Evolutionary conservation across 2,329 filamentous ascomycete genomes (phyloP).

Genomic region (Apiospora malaysiana): DNA sequence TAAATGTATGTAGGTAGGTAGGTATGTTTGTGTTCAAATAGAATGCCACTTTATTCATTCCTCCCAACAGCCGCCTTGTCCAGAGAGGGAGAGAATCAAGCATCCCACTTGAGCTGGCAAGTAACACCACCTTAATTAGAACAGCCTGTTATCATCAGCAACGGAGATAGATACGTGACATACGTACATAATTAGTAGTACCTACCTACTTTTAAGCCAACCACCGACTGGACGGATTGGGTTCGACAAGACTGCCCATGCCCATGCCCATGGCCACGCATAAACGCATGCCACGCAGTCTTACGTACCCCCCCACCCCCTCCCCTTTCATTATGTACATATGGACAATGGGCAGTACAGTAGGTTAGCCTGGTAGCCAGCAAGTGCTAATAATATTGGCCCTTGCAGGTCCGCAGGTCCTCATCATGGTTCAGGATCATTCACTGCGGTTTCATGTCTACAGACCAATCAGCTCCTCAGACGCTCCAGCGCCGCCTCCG

Average conservation of each 20-base stretch:
- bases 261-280: background rate
- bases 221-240: constrained; percentile 11
- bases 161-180: background rate
- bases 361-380: too few relatives aligned
- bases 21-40: too few relatives aligned
- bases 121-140: background rate
- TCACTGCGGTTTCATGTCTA: background rate
- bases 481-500: background rate
- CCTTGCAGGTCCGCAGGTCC: constrained; percentile 14
- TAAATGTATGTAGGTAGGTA: too few relatives aligned
- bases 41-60: too few relatives aligned
- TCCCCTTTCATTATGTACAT: background rate
- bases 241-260: background rate
- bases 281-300: background rate
- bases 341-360: too few relatives aligned
- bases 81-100: background rate
- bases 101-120: background rate
- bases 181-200: too few relatives aligned
- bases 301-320: constrained; percentile 2
- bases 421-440: background rate
- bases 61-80: background rate
- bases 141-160: background rate
- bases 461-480: background rate
- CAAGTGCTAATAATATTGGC: background rate
- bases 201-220: too few relatives aligned